Base-by-base conservation (phyloP, 2,329 filamentous ascomycete genomes). In the Aureobasidium pullulans region DNA sequence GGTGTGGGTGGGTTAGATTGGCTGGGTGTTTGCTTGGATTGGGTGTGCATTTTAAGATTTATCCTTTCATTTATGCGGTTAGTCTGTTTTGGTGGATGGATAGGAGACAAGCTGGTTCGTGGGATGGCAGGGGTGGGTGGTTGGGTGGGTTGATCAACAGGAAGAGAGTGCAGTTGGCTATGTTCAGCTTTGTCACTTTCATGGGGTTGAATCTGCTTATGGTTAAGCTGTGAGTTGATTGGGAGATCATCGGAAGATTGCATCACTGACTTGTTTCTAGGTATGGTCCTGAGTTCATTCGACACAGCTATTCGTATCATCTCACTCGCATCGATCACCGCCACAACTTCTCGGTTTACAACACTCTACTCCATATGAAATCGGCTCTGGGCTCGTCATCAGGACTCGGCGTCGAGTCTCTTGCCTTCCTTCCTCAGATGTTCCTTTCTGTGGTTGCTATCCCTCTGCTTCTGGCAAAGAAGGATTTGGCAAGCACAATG, bases 321-420 rank as follows among this genome's bases (percentile, higher is more conserved):
- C 79, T 97, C 62, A 91, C 87, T 4, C 88, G 94, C 61, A 87
- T 96, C 72, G 94, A 99, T 71, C 94, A 99, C 74, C 87, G 94
- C 13, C 94, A 99, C 77, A 99, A 99, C 76, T 99, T 99, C 76
- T 96, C 92, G 9, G 89, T 91, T 1, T 99, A 97, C 79, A 96
- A 96, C 72, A 89, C 86, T 0, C 81, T 96, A 7, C 82, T 99
- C 2, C 96, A 99, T 71, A 82, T 96, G 43, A 86, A 86, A 52
- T 96, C 94, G 0, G 85, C 89, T 2, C 74, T 78, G 1, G 72
- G 78, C 0, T 44, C 71, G 1, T 47, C 66, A 2, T 66, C 73
- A 39, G 81, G 47, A 71, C 72, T 72, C 71, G 73, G 74, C 28
- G 77, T 92, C 53, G 91, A 96, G 70, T 88, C 88, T 0, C 75